Conservation (phyloP, 2,329 filamentous ascomycete species). For the Aureobasidium subglaciale region DNA sequence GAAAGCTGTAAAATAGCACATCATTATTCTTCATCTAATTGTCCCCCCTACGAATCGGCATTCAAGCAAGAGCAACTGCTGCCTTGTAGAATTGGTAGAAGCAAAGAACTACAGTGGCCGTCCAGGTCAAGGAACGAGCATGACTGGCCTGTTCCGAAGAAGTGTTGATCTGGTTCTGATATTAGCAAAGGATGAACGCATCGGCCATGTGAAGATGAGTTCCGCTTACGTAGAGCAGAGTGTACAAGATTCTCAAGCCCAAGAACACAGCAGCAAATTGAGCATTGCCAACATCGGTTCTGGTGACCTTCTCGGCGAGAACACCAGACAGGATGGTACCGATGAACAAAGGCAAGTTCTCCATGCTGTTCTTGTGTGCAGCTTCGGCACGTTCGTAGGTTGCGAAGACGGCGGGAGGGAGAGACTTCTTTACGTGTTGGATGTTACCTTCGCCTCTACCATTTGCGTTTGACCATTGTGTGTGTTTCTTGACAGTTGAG, state of each 20-base stretch:
- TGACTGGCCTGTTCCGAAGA: conserved; percentile 21
- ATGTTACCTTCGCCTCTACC: conserved; percentile 32
- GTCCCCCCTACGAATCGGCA: neutral
- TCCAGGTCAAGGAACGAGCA: conserved; percentile 27
- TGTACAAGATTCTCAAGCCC: conserved; percentile 32
- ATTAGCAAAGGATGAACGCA: neutral
- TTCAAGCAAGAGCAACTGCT: conserved; percentile 18
- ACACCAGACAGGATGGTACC: conserved; percentile 38
- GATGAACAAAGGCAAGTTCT: conserved; percentile 41
- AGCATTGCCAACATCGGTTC: conserved; percentile 26
- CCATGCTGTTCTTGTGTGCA: conserved; percentile 41
- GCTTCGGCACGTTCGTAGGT: conserved; percentile 39
- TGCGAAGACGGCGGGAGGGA: conserved; percentile 32
- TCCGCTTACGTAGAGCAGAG: conserved; percentile 27
- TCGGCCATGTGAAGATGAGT: neutral
- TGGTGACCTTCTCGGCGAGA: conserved; percentile 29
- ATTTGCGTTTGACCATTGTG: conserved; percentile 37
- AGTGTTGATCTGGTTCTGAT: conserved; percentile 19
- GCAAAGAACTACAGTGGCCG: conserved; percentile 25
- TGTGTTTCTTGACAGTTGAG: conserved; percentile 28
- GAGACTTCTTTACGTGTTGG: conserved; percentile 31
- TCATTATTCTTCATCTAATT: neutral
- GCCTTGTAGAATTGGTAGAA: conserved; percentile 27
- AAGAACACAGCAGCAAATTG: conserved; percentile 32
- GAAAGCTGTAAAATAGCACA: neutral